These are phyloP conservation scores for Lipomyces kockii DNA, from an alignment of 805 yeast genomes.

Conservation along the genomic window DNA sequence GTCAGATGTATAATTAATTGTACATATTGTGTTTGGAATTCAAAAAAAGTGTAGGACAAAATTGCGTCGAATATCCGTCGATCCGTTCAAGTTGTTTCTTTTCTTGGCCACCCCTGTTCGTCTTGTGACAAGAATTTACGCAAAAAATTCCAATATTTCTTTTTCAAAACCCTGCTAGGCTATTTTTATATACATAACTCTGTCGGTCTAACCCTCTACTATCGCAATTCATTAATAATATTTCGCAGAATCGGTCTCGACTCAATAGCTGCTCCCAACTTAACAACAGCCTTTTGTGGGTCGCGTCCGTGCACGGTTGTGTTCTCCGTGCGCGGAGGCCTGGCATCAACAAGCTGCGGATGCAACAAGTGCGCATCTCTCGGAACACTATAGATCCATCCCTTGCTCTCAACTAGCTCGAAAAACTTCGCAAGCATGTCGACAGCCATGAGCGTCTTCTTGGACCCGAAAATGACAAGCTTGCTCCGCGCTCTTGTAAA, in stretches of 20 bases:
- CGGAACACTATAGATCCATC: slow-evolving; percentile 70
- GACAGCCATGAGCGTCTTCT: slow-evolving; percentile 58
- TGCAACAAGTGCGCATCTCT: slow-evolving; percentile 28
- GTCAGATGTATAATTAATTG: too few relatives aligned
- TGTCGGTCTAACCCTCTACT: neutral
- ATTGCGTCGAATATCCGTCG: too few relatives aligned
- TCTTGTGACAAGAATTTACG: too few relatives aligned
- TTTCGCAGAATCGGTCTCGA: slow-evolving; percentile 26
- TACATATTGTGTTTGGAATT: too few relatives aligned
- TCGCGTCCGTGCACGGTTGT: too few relatives aligned
- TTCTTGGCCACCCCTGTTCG: too few relatives aligned
- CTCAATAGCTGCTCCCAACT: neutral
- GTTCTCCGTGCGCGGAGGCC: neutral
- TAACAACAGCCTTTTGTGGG: neutral
- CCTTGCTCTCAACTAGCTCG: slow-evolving; percentile 56
- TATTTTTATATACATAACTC: neutral
- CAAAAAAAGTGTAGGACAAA: too few relatives aligned
- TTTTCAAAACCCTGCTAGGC: too few relatives aligned
- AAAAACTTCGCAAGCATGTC: slow-evolving; percentile 64
- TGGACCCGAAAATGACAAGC: slow-evolving; percentile 81
- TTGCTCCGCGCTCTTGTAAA: slow-evolving; percentile 88
- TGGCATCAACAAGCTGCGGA: neutral
- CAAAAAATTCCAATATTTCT: too few relatives aligned
- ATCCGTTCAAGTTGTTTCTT: too few relatives aligned
- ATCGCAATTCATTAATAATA: slow-evolving; percentile 16